Evolutionary conservation across 176 grass and related monocot genomes (phyloP).

Genomic region (Panicum miliaceum): DNA sequence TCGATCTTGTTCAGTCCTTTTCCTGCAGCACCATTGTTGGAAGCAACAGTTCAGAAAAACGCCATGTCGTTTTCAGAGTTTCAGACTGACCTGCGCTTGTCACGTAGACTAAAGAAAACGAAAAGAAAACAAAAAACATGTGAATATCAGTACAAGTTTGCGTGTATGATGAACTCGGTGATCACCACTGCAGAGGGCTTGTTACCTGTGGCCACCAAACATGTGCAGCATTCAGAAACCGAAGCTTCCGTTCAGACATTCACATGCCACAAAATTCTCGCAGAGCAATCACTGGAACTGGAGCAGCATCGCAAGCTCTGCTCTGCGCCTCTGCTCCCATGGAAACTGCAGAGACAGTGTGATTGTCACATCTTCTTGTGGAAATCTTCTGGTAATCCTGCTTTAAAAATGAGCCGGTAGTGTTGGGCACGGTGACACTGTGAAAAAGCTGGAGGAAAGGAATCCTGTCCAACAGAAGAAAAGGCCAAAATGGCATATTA

Average conservation of each 20-base stretch:
- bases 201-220: slow-evolving; percentile 23
- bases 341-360: slow-evolving; percentile 1
- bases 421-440: slow-evolving; percentile 3
- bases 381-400: not conserved
- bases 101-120: not conserved
- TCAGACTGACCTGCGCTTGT: slow-evolving; percentile 11
- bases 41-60: not conserved
- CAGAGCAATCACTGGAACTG: slow-evolving; percentile 21
- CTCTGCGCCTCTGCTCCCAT: not conserved
- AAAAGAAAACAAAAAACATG: not conserved
- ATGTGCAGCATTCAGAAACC: slow-evolving; percentile 32
- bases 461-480: slow-evolving; percentile 13
- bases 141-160: not conserved
- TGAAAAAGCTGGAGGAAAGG: slow-evolving; percentile 3
- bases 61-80: slow-evolving; percentile 11
- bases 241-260: slow-evolving; percentile 43
- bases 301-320: slow-evolving; percentile 10
- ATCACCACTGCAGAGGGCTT: not conserved
- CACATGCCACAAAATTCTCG: slow-evolving; percentile 33
- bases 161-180: not conserved
- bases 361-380: not conserved
- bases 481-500: slow-evolving; percentile 15
- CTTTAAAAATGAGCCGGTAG: not conserved
- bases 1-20: not conserved
- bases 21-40: slow-evolving; percentile 11